Evolutionary conservation across 2,329 filamentous ascomycete species (phyloP), one percentile per base, ranked within the genome.

Genomic region (Fusarium bactridioides): DNA sequence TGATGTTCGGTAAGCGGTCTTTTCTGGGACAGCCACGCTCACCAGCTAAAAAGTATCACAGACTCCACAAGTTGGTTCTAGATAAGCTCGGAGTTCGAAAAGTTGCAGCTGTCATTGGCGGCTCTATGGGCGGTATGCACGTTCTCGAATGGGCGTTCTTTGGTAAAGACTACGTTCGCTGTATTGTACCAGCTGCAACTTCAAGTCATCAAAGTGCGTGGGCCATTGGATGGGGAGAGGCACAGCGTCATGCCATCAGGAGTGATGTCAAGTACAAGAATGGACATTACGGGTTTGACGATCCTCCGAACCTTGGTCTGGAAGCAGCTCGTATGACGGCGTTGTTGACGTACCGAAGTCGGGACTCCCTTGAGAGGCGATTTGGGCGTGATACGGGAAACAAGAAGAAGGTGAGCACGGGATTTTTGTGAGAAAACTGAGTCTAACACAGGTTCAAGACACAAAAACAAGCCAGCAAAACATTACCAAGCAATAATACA

Each of bases 1-100:
- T 29, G 51, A 54, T 41, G 51, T 41, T 23, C 35, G 25, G 51
- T 54, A 4, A 40, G 51, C 29, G 19, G 21, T 13, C 2, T 37
- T 11, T 10, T 1, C 3, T 0, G 10, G 1, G 10, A 40, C 7
- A 2, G 2, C 8, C 13, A 16, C 13, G 0, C 0, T 40, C 6
- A 9, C 25, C 4, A 18, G 5, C 21, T 40, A 27, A 40, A 7
- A 25, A 37, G 10, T 5, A 15, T 40, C 9, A 2, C 8, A 41
- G 51, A 11, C 51, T 54, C 3, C 51, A 54, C 9, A n/a, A 29
- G 21, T 10, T 41, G 15, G 51, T 41, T 2, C 19, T 54, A 13
- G 51, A 54, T 1, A 7, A 10, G 10, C 51, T 54, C 2, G 51
- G 51, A 11, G 51, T 54, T 23, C 25, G 35, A 2, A 54, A 54